These are phyloP conservation scores for Lantana camara DNA, from an alignment of 257 asterid genomes.

Conservation along the genomic window DNA sequence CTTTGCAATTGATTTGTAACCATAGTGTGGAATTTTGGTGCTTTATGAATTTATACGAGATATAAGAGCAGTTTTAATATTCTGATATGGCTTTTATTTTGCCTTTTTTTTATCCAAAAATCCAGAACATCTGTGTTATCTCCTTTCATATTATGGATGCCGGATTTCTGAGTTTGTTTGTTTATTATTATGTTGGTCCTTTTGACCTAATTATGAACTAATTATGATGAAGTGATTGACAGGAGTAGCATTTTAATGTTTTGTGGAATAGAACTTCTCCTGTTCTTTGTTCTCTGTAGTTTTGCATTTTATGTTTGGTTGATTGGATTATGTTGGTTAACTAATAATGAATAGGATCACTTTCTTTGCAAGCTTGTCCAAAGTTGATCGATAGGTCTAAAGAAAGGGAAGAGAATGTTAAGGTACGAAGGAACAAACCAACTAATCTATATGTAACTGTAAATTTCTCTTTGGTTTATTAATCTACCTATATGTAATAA, in stretches of 20 bases:
- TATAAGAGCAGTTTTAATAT: no score
- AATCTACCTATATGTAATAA: slow-evolving; percentile 26
- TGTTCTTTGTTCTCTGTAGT: neutral
- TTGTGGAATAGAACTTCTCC: slow-evolving; percentile 9
- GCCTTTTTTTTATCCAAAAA: no score
- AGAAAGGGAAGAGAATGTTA: slow-evolving; percentile 99
- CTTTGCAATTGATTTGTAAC: no score
- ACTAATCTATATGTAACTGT: slow-evolving; percentile 1
- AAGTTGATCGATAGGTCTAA: slow-evolving; percentile 94
- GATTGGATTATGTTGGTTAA: slow-evolving; percentile 13
- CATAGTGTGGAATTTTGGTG: no score
- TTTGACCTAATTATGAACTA: no score
- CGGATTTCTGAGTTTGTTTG: slow-evolving; percentile 6
- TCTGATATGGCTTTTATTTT: no score
- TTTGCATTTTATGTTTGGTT: slow-evolving; percentile 15
- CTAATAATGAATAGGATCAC: slow-evolving; percentile 23
- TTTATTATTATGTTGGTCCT: neutral
- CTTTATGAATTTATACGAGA: no score
- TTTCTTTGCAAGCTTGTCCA: slow-evolving; percentile 86
- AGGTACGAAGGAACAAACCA: slow-evolving; percentile 51
- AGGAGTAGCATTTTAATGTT: slow-evolving; percentile 14
- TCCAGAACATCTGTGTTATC: neutral
- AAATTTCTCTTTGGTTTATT: slow-evolving; percentile 17
- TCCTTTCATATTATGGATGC: slow-evolving; percentile 4
- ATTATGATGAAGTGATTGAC: neutral